Base-by-base conservation (phyloP, 1,139 yeast species). In the Lodderomyces theae region DNA sequence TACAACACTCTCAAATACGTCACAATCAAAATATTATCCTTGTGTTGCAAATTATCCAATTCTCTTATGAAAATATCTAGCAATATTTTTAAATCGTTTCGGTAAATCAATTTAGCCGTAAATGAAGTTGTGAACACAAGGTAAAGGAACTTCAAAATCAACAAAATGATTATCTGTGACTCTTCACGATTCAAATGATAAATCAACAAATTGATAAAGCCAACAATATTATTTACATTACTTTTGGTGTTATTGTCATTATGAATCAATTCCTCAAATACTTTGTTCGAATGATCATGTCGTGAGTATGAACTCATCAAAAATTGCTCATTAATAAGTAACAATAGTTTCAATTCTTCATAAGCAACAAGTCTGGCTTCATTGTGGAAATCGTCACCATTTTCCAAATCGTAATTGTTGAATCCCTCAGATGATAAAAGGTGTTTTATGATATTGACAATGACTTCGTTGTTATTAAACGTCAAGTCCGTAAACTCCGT, bases 11-110 rank as follows among this genome's bases (percentile, higher is more conserved):
- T 73, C 35, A 90, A 63, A 52, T 85, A 88, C 0, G 95, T 86
- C 50, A 86, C 78, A 33, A 88, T 74, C 39, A 89, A 65, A 15
- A 65, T 53, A 35, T 63, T 47, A 37, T 77, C 70, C 48, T 82
- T 89, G 43, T 62, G 66, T 30, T 73, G 79, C 38, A 88, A 62
- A 55, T 89, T 80, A 49, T 78, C 77, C 42, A 90, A 69, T 58
- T 90, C 96, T 42, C 97, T 67, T 4, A 89, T 72, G 41, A 90
- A 72, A 7, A 92, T 88, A 51, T 89, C 96, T n/a, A 86, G 80
- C 45, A 92, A 72, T 5, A 92, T 95, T 53, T 84, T 80, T 44
- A 90, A 64, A 58, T 92, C 98, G 55, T 92, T 92, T 46, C 86
- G 69, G 57, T 92, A 92, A 40, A 86, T 77, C 46, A 82, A 73